These are phyloP conservation scores for Amniculicola lignicola DNA, from an alignment of 495 filamentous ascomycete species.

Conservation along the genomic window DNA sequence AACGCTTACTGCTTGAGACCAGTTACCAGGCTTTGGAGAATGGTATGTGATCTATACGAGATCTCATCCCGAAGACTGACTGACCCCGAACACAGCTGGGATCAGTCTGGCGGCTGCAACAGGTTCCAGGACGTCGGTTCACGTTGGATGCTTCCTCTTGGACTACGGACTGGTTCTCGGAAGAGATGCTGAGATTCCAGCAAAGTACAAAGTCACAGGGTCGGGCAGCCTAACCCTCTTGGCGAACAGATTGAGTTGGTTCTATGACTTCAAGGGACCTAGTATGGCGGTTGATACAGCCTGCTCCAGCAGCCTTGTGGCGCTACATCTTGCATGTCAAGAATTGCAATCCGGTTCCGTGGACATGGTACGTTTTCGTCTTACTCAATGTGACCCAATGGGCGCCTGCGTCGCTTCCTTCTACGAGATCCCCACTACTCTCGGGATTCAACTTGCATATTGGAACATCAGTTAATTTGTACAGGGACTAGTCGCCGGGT, in stretches of 20 bases:
- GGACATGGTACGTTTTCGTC: neutral
- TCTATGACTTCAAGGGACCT: constrained; percentile 15
- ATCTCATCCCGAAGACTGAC: neutral
- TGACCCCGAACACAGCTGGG: neutral
- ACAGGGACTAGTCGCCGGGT: constrained; percentile 6
- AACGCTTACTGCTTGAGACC: constrained; percentile 14
- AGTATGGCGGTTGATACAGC: constrained; percentile 25
- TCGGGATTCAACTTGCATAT: neutral
- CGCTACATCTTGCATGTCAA: constrained; percentile 23
- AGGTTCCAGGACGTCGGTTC: neutral
- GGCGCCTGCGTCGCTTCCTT: neutral
- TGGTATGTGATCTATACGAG: constrained; percentile 1
- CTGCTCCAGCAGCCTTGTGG: constrained; percentile 21
- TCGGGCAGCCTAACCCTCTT: neutral
- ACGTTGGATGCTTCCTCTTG: constrained; percentile 7
- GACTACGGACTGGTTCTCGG: constrained; percentile 1
- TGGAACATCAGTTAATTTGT: neutral
- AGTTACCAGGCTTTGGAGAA: constrained; percentile 17
- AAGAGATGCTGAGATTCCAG: neutral
- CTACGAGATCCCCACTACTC: neutral
- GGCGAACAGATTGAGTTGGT: constrained; percentile 24
- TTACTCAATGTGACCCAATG: too few relatives aligned
- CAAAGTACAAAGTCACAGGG: neutral
- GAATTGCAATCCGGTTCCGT: neutral
- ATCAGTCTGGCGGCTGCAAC: neutral